phyloP scores from a whole-genome alignment of 1,284 basidiomycete genomes.

The Schizophyllum commune region DNA sequence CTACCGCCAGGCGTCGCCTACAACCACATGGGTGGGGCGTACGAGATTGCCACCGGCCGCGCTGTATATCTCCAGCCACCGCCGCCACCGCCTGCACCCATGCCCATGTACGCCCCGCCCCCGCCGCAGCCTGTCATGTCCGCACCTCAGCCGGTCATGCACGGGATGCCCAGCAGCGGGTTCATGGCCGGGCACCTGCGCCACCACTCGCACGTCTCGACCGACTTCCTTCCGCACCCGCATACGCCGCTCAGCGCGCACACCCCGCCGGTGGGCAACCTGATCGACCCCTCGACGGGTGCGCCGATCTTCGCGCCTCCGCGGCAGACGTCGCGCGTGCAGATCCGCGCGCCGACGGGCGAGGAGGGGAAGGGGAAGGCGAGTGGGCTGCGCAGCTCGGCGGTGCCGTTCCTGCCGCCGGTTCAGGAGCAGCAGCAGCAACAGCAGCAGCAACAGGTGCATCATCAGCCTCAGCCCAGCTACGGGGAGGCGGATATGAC shows the following conservation, averaged over 20 bases:
- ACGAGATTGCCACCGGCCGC: conserved; percentile 71
- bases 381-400: conserved; percentile 2
- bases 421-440: background rate
- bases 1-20: conserved; percentile 70
- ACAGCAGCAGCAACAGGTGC: background rate
- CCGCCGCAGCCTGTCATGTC: conserved; percentile 32
- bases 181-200: conserved; percentile 54
- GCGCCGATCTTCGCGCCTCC: conserved; percentile 64
- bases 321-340: conserved; percentile 60
- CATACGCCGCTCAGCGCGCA: conserved; percentile 53
- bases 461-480: background rate
- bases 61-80: conserved; percentile 61
- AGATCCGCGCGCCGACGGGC: conserved; percentile 62
- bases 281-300: background rate
- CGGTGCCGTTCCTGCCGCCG: background rate
- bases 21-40: conserved; percentile 66
- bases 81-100: conserved; percentile 56
- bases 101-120: conserved; percentile 50
- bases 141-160: conserved; percentile 3
- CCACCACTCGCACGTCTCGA: conserved; percentile 44
- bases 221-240: conserved; percentile 53
- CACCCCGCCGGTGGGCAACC: conserved; percentile 37
- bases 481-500: background rate
- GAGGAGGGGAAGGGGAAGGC: conserved; percentile 14
- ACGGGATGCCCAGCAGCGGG: conserved; percentile 15